Conservation (phyloP, 495 filamentous ascomycete genomes). For the Lineolata rhizophorae region DNA sequence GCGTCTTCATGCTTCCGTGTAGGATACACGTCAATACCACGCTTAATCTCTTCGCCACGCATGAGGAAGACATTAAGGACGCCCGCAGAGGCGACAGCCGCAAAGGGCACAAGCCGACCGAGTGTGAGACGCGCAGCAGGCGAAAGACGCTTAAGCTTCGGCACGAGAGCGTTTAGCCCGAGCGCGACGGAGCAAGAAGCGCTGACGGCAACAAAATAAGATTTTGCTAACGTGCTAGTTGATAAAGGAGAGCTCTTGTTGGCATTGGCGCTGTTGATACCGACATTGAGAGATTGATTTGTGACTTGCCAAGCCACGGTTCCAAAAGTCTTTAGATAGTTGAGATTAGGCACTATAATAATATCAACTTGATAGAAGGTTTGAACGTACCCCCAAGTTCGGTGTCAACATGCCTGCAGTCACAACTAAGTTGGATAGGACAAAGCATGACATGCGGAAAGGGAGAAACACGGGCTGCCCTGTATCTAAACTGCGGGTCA, state of each 20-base stretch:
- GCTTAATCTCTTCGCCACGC: constrained; percentile 84
- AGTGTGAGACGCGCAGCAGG: constrained; percentile 54
- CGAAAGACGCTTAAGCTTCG: constrained; percentile 53
- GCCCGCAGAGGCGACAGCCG: constrained; percentile 74
- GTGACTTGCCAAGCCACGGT: constrained; percentile 88
- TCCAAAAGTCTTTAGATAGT: constrained; percentile 41
- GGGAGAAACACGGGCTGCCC: constrained; percentile 80
- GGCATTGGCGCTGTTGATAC: constrained; percentile 88
- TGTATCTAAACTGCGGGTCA: constrained; percentile 37
- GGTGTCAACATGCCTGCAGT: constrained; percentile 98
- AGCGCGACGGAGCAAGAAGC: constrained; percentile 85
- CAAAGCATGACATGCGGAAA: constrained; percentile 93
- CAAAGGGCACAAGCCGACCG: constrained; percentile 75
- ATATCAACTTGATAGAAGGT: constrained; percentile 63
- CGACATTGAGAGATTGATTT: constrained; percentile 95
- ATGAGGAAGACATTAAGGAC: constrained; percentile 93
- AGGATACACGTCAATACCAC: constrained; percentile 82
- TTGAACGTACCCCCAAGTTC: constrained; percentile 34
- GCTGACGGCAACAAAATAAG: constrained; percentile 77
- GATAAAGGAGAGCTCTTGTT: constrained; percentile 88
- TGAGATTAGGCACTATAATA: constrained; percentile 39
- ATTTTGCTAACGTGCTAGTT: constrained; percentile 55
- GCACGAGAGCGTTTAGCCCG: constrained; percentile 76
- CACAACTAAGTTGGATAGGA: constrained; percentile 80
- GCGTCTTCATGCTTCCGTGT: constrained; percentile 30